Evolutionary conservation across 1,139 yeast species (phyloP).

Genomic region (Williopsis jadinii): DNA sequence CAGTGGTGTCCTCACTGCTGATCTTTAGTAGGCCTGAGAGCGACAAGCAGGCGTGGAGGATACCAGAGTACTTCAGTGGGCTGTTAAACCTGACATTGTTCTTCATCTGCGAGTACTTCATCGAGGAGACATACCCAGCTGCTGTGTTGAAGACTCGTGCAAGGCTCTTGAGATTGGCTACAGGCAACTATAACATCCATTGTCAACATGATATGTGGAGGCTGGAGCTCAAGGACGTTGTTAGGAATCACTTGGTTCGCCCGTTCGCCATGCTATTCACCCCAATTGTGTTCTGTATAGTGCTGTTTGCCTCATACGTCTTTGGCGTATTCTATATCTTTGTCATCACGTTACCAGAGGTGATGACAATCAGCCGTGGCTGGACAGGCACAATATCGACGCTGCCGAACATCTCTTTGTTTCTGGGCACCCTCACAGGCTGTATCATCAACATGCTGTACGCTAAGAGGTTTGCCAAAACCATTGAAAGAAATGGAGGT

Average conservation of each 20-base stretch:
- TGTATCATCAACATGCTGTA: slow-evolving; percentile 33
- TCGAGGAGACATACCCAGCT: slow-evolving; percentile 35
- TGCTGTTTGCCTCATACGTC: slow-evolving; percentile 37
- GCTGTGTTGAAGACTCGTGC: slow-evolving; percentile 32
- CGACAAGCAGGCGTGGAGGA: slow-evolving; percentile 41
- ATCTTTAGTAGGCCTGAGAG: slow-evolving; percentile 30
- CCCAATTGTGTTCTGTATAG: slow-evolving; percentile 37
- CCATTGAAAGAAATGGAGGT: slow-evolving; percentile 27
- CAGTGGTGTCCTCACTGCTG: slow-evolving; percentile 41
- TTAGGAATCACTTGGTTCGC: slow-evolving; percentile 31
- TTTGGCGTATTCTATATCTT: slow-evolving; percentile 38
- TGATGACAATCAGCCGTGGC: slow-evolving; percentile 27
- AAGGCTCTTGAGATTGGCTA: slow-evolving; percentile 27
- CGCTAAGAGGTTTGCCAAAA: slow-evolving; percentile 26
- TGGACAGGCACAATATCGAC: slow-evolving; percentile 40
- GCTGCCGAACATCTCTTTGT: slow-evolving; percentile 49
- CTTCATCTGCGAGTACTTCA: slow-evolving; percentile 18
- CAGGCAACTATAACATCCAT: slow-evolving; percentile 29
- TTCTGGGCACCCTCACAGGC: slow-evolving; percentile 52
- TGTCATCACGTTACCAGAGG: slow-evolving; percentile 32
- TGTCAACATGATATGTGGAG: slow-evolving; percentile 38
- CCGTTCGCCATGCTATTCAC: slow-evolving; percentile 39
- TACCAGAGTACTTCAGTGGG: slow-evolving; percentile 36
- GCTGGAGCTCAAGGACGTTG: slow-evolving; percentile 31
- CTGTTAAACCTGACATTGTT: slow-evolving; percentile 26